These are phyloP conservation scores for Skeletonema costatum DNA, from an alignment of 108 stramenopile genomes.

Conservation along the genomic window DNA sequence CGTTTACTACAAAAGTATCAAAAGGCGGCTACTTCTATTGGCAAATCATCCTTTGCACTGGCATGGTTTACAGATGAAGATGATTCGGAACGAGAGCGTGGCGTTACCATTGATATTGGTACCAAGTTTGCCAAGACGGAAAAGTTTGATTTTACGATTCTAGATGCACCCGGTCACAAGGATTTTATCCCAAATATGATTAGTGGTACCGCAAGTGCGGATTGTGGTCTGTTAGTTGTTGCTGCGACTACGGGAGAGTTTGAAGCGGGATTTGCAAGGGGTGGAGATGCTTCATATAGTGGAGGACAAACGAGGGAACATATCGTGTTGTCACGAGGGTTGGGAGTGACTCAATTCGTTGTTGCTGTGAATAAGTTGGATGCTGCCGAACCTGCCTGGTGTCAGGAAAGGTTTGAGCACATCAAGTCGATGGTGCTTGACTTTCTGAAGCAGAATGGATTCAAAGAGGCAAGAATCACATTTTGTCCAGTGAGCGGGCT, in stretches of 20 bases:
- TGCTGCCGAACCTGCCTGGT: conserved; percentile 63
- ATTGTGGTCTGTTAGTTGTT: conserved; percentile 82
- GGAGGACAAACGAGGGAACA: conserved; percentile 87
- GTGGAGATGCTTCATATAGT: neutral
- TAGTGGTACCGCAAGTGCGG: conserved; percentile 59
- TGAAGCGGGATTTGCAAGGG: conserved; percentile 68
- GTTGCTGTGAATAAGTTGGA: conserved; percentile 91
- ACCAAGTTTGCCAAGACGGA: conserved; percentile 48
- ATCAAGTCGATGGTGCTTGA: conserved; percentile 43
- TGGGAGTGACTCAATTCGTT: conserved; percentile 80
- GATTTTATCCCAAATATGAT: conserved; percentile 62
- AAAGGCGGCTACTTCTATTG: conserved; percentile 55
- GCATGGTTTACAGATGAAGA: conserved; percentile 83
- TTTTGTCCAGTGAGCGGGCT: conserved; percentile 78
- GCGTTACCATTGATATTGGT: conserved; percentile 79
- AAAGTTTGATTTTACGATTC: conserved; percentile 39
- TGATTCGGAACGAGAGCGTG: conserved; percentile 69
- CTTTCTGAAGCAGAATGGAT: conserved; percentile 57
- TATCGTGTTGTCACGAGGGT: conserved; percentile 70
- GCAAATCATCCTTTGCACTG: conserved; percentile 77
- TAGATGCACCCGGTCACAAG: conserved; percentile 67
- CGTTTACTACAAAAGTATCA: conserved; percentile 66
- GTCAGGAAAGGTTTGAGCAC: conserved; percentile 57
- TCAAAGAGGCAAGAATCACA: conserved; percentile 41
- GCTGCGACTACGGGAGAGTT: conserved; percentile 82